A percentile compares a stretch with the other conserved stretches of the same genome.
Conservation (phyloP, 1,284 basidiomycete species). For the Caloboletus firmus region DNA sequence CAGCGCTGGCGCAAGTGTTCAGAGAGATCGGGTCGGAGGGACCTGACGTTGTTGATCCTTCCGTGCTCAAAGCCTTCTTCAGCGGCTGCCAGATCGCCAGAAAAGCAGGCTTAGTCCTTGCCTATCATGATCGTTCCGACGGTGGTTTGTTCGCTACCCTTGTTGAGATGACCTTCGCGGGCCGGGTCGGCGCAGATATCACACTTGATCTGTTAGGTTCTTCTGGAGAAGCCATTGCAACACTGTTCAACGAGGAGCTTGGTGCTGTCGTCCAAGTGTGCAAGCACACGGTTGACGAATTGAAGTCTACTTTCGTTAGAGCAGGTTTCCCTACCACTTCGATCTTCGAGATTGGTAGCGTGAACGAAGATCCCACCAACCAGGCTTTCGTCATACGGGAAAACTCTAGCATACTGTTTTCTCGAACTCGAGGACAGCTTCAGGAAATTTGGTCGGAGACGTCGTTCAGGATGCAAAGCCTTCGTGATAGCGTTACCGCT, state of each 20-base stretch:
- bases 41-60: conserved; percentile 86
- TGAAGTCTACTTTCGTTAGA: conserved; percentile 64
- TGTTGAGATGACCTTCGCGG: conserved; percentile 97
- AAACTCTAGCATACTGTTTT: conserved; percentile 58
- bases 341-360: conserved; percentile 76
- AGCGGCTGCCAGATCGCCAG: conserved; percentile 71
- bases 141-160: conserved; percentile 92
- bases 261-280: conserved; percentile 91
- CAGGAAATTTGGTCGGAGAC: conserved; percentile 94
- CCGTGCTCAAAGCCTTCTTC: conserved; percentile 81
- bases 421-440: conserved; percentile 65
- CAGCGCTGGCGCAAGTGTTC: conserved; percentile 93
- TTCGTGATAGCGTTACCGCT: conserved; percentile 81
- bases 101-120: conserved; percentile 70
- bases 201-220: conserved; percentile 60
- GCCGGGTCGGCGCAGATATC: conserved; percentile 75
- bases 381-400: conserved; percentile 66
- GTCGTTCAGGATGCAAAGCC: conserved; percentile 86
- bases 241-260: conserved; percentile 95
- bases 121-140: conserved; percentile 98
- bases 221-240: conserved; percentile 56
- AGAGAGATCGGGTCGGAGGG: conserved; percentile 86
- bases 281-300: conserved; percentile 54
- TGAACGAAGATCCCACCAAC: conserved; percentile 53
- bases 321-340: conserved; percentile 72